A percentile compares a stretch with the other conserved stretches of the same genome.
Conservation (phyloP, 2,329 filamentous ascomycete genomes). For the Ceratocystis huliohia region DNA sequence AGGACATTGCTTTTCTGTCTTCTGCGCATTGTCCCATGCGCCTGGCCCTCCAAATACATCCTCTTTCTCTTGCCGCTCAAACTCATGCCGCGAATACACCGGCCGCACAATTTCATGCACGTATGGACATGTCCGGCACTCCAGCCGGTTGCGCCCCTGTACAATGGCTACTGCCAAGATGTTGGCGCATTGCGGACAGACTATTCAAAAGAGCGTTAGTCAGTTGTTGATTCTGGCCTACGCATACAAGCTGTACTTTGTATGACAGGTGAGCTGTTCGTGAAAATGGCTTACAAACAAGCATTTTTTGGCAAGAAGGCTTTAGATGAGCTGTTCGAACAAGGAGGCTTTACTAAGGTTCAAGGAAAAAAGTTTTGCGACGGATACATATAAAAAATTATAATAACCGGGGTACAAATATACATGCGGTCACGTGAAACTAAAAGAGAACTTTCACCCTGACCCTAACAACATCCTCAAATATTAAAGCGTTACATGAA, state of each 20-base stretch:
- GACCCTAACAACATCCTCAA: no score
- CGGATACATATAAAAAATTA: no score
- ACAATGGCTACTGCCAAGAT: slow-evolving; percentile 60
- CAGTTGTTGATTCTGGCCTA: slow-evolving; percentile 2
- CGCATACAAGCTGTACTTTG: background rate
- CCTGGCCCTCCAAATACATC: slow-evolving; percentile 80
- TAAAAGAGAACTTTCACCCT: background rate
- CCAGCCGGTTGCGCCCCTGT: slow-evolving; percentile 63
- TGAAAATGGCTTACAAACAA: slow-evolving; percentile 44
- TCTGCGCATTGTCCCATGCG: slow-evolving; percentile 85
- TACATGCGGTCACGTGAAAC: background rate
- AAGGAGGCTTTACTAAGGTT: background rate
- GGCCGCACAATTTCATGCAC: slow-evolving; percentile 68
- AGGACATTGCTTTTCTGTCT: slow-evolving; percentile 69
- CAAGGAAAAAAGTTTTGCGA: background rate
- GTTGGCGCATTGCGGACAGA: slow-evolving; percentile 76
- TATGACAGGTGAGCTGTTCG: no score
- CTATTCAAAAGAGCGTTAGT: slow-evolving; percentile 32
- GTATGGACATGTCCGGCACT: slow-evolving; percentile 92
- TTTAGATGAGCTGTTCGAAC: background rate
- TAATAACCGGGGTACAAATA: no score
- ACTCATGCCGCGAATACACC: slow-evolving; percentile 71
- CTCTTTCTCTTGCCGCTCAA: slow-evolving; percentile 77
- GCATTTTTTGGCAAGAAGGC: slow-evolving; percentile 33
- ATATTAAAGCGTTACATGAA: no score